Conservation (phyloP, 176 grass and related monocot genomes). For the Avena sativa region DNA sequence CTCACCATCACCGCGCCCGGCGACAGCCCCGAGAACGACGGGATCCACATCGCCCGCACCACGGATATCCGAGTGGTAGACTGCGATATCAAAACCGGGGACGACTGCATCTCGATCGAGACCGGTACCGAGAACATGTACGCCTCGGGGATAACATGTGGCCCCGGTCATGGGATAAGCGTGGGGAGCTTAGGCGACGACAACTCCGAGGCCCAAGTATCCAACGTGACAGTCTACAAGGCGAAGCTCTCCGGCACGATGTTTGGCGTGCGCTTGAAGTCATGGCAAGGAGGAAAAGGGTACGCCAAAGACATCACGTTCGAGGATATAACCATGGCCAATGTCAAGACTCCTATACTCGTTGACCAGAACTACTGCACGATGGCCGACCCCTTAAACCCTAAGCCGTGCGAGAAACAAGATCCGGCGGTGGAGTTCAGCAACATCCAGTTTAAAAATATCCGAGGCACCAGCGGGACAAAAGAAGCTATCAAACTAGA, state of each 20-base stretch:
- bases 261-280: background rate
- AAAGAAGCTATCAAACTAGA: background rate
- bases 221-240: background rate
- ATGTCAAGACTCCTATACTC: background rate
- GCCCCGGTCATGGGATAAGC: background rate
- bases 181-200: background rate
- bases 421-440: background rate
- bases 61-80: background rate
- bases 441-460: background rate
- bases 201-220: background rate
- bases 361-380: background rate
- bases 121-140: background rate
- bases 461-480: background rate
- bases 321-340: background rate
- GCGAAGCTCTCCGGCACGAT: background rate
- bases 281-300: background rate
- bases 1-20: background rate
- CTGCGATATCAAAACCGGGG: background rate
- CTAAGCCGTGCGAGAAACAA: background rate
- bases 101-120: background rate
- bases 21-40: conserved; percentile 2
- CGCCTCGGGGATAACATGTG: background rate
- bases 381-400: background rate
- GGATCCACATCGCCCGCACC: background rate
- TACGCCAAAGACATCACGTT: background rate